Evolutionary conservation across 2,329 filamentous ascomycete species (phyloP).

Genomic region (Hypoxylon sp.): DNA sequence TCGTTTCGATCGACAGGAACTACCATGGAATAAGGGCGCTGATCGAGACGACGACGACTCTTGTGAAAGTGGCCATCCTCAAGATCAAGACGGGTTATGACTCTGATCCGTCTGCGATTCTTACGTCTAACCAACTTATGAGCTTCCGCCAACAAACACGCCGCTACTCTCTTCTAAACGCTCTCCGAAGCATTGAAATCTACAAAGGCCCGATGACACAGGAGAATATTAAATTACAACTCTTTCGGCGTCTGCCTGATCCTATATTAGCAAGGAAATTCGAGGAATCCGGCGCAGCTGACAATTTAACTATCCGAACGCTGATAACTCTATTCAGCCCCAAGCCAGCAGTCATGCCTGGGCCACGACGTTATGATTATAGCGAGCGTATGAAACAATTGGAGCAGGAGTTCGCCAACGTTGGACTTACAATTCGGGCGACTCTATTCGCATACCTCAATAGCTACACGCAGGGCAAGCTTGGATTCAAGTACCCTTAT

Average conservation of each 20-base stretch:
- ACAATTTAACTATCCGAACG: conserved; percentile 44
- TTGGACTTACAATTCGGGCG: conserved; percentile 39
- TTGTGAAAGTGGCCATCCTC: conserved; percentile 45
- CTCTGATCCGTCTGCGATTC: conserved; percentile 40
- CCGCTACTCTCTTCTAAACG: conserved; percentile 41
- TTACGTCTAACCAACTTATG: conserved; percentile 33
- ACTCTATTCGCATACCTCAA: conserved; percentile 47
- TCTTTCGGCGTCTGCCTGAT: conserved; percentile 48
- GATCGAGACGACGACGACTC: conserved; percentile 36
- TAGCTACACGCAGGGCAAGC: conserved; percentile 26
- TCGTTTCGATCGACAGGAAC: conserved; percentile 45
- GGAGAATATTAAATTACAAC: conserved; percentile 41
- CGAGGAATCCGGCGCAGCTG: conserved; percentile 37
- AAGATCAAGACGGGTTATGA: conserved; percentile 47
- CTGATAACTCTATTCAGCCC: conserved; percentile 43
- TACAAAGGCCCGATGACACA: conserved; percentile 28
- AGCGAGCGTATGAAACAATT: conserved; percentile 24
- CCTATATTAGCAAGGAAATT: conserved; percentile 40
- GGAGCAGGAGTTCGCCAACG: conserved; percentile 30
- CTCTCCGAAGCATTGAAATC: conserved; percentile 46
- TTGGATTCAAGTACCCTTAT: conserved; percentile 36
- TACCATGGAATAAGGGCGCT: conserved; percentile 43
- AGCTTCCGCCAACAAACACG: conserved; percentile 21
- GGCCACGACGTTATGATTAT: neutral
- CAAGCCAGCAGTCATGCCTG: neutral